Evolutionary conservation across 768 basidiomycete species (phyloP), one percentile per base, ranked within the genome.

Genomic region (Leucogyrophana mollusca): DNA sequence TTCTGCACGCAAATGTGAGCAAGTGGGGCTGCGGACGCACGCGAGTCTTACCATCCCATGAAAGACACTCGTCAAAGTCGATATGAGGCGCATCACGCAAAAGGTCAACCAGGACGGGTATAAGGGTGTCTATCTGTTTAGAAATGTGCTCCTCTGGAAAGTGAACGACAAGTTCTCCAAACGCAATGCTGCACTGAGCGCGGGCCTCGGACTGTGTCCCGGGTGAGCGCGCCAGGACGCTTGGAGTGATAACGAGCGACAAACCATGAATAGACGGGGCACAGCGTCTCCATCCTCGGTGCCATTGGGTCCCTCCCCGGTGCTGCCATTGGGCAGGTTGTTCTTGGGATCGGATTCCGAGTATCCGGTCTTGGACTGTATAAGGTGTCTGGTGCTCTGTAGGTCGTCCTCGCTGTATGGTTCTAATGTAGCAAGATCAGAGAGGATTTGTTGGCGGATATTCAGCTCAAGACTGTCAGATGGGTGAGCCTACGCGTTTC

Each of bases 131-230:
- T 34, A 78, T 72, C 22, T 76, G 76, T n/a, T 69, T 65, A 9
- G 60, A 61, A 23, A 86, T 73, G 53, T 80, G 75, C 6, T 64
- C 57, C 32, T 80, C 70, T 0, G 85, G 73, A 50, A 85, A 77
- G 57, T 83, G 83, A 45, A 82, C 66, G 14, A 88, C 78, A 43
- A 91, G 73, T 58, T 91, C 83, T 30, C 86, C 89, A 53, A 91
- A 93, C 2, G 89, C 88, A 50, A 90, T 85, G 52, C 87, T 87
- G 66, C 84, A 88, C 53, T 89, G 87, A 11, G 83, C 80, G 45
- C 81, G 73, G 3, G 86, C 84, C 9, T 81, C 79, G 16, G 86
- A 69, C 90, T 93, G 48, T 4, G 22, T 34, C 14, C 17, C 38
- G 33, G 42, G 39, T 20, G 51, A 46, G 25, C 40, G 10, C 7